Evolutionary conservation across 345 rosid species (phyloP).

Genomic region (Conringia planisiliqua): DNA sequence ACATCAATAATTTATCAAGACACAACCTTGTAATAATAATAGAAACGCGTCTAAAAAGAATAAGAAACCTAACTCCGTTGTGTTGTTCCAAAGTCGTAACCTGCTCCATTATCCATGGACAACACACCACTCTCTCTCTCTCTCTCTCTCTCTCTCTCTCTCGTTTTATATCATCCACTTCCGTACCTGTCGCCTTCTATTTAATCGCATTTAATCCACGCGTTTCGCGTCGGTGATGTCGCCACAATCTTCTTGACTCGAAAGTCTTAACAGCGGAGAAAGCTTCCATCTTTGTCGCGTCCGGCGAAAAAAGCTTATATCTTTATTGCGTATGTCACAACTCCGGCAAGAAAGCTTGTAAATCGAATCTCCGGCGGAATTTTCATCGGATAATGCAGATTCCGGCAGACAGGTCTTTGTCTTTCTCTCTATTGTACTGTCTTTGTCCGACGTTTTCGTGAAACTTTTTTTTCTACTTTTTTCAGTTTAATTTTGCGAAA

Average conservation of each 20-base stretch:
- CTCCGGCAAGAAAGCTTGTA: constrained; percentile 4
- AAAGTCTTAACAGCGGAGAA: neutral
- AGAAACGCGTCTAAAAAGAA: constrained; percentile 9
- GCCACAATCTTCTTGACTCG: constrained; percentile 7
- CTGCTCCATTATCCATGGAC: constrained; percentile 35
- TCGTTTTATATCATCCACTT: constrained; percentile 21
- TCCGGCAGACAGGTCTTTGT: constrained; percentile 18
- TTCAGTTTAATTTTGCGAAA: neutral
- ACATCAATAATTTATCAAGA: neutral
- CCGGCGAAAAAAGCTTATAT: neutral
- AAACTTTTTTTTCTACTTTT: neutral
- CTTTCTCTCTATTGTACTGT: neutral
- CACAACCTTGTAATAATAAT: neutral
- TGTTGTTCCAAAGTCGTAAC: constrained; percentile 22
- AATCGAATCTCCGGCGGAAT: neutral
- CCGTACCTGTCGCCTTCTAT: constrained; percentile 40
- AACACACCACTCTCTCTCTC: neutral
- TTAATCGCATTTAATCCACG: constrained; percentile 40
- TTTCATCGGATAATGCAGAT: constrained; percentile 24
- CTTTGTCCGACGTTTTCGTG: constrained; percentile 3
- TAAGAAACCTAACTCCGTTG: constrained; percentile 3
- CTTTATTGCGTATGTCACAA: neutral
- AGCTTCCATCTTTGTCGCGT: neutral
- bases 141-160: neutral
- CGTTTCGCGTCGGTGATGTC: constrained; percentile 38